Percentiles rank a stretch among this genome's conserved stretches.
These are phyloP conservation scores for Sherardia arvensis DNA, from an alignment of 257 asterid genomes.

Conservation along the genomic window DNA sequence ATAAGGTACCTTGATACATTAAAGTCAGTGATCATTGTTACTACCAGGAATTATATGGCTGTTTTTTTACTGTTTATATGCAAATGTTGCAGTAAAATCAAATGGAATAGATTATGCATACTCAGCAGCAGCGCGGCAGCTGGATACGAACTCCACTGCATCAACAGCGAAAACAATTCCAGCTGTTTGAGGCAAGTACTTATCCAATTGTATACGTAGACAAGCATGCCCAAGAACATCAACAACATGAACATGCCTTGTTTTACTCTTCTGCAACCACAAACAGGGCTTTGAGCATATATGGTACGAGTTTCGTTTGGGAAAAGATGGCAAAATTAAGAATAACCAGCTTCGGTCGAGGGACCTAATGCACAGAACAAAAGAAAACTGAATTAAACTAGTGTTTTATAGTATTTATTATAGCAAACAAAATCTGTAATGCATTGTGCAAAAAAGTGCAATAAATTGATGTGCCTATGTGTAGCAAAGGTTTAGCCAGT, in stretches of 20 bases:
- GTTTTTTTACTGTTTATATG: not conserved
- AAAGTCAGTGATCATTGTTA: slow-evolving; percentile 3
- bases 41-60: not conserved
- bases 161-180: slow-evolving; percentile 61
- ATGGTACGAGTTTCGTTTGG: not conserved
- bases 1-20: not conserved
- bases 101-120: slow-evolving; percentile 16
- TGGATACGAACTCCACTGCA: slow-evolving; percentile 75
- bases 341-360: not conserved
- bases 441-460: not conserved
- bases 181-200: slow-evolving; percentile 71
- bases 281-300: slow-evolving; percentile 10
- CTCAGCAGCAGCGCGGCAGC: slow-evolving; percentile 76
- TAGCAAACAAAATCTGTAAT: not conserved
- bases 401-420: not conserved
- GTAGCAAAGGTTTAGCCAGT: not conserved
- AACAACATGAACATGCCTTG: slow-evolving; percentile 60
- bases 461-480: not conserved
- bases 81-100: not conserved
- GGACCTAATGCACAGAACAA: not conserved
- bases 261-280: slow-evolving; percentile 48
- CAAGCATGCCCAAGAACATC: slow-evolving; percentile 93
- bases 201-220: slow-evolving; percentile 64
- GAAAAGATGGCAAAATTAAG: not conserved
- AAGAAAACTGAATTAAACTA: not conserved